phyloP scores from a whole-genome alignment of 179 eudicot genomes.

The Drosera spatulata region DNA sequence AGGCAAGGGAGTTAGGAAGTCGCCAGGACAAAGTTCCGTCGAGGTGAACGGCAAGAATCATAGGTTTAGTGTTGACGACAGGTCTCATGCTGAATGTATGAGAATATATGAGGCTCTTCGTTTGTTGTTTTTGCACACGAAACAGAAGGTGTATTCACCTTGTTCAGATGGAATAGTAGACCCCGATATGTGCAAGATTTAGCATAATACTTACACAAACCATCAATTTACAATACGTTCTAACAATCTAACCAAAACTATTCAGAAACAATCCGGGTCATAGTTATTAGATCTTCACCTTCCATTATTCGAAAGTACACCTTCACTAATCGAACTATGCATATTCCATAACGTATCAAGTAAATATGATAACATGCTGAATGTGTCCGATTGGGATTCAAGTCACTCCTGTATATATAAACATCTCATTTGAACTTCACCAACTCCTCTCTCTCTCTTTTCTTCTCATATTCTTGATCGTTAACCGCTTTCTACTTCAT shows the following conservation, averaged over 20 bases:
- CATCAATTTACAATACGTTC: background rate
- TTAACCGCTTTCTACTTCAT: too few relatives aligned
- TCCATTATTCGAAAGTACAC: too few relatives aligned
- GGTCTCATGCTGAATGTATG: slow-evolving; percentile 26
- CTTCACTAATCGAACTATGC: too few relatives aligned
- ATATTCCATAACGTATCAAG: too few relatives aligned
- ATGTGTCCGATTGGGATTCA: background rate
- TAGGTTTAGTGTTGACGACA: slow-evolving; percentile 48
- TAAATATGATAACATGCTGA: background rate
- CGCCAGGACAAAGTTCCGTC: slow-evolving; percentile 33
- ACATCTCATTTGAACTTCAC: background rate
- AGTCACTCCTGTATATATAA: background rate
- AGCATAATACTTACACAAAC: background rate
- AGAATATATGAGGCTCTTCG: slow-evolving; percentile 29
- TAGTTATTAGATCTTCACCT: too few relatives aligned
- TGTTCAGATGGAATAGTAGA: slow-evolving; percentile 7
- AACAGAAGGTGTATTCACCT: slow-evolving; percentile 12
- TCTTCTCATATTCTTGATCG: background rate
- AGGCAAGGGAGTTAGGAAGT: slow-evolving; percentile 28
- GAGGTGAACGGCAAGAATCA: slow-evolving; percentile 42
- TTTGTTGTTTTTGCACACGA: slow-evolving; percentile 29
- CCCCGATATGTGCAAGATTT: slow-evolving; percentile 4
- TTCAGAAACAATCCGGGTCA: background rate
- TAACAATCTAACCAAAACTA: background rate
- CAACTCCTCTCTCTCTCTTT: background rate